Conservation (phyloP, 1,139 yeast species). For the Pichia terricola region DNA sequence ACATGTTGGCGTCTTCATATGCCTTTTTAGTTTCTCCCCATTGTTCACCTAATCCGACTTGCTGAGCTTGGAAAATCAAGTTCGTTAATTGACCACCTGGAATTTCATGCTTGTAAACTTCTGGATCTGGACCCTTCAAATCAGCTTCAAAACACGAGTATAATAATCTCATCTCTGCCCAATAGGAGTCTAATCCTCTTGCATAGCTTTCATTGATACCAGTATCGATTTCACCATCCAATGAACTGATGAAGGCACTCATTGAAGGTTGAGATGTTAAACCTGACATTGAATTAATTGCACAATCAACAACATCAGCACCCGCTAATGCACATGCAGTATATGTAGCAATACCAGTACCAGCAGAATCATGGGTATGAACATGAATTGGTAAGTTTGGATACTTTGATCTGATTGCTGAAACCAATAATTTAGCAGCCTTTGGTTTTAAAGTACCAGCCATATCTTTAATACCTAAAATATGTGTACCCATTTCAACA, state of each 20-base stretch:
- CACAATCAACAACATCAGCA: slow-evolving; percentile 97
- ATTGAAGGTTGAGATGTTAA: slow-evolving; percentile 97
- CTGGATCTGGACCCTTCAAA: slow-evolving; percentile 98
- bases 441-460: slow-evolving; percentile 97
- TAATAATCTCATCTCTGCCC: slow-evolving; percentile 97
- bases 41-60: slow-evolving; percentile 91
- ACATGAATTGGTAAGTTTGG: slow-evolving; percentile 96
- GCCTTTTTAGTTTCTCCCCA: slow-evolving; percentile 95
- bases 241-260: slow-evolving; percentile 82
- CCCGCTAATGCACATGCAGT: slow-evolving; percentile 91
- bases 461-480: slow-evolving; percentile 97
- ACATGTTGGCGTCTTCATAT: slow-evolving; percentile 78
- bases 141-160: slow-evolving; percentile 98
- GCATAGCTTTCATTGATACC: slow-evolving; percentile 61
- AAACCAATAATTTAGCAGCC: slow-evolving; percentile 77
- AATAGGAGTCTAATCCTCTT: slow-evolving; percentile 81
- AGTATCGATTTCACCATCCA: slow-evolving; percentile 78
- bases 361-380: slow-evolving; percentile 98
- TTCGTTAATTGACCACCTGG: slow-evolving; percentile 99
- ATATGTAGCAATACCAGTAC: slow-evolving; percentile 98
- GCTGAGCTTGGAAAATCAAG: slow-evolving; percentile 96
- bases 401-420: slow-evolving; percentile 73
- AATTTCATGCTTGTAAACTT: slow-evolving; percentile 94
- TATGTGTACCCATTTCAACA: slow-evolving; percentile 91
- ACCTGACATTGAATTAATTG: slow-evolving; percentile 95